These are phyloP conservation scores for Chenopodium album DNA, from an alignment of 148 eudicot genomes.

Conservation along the genomic window DNA sequence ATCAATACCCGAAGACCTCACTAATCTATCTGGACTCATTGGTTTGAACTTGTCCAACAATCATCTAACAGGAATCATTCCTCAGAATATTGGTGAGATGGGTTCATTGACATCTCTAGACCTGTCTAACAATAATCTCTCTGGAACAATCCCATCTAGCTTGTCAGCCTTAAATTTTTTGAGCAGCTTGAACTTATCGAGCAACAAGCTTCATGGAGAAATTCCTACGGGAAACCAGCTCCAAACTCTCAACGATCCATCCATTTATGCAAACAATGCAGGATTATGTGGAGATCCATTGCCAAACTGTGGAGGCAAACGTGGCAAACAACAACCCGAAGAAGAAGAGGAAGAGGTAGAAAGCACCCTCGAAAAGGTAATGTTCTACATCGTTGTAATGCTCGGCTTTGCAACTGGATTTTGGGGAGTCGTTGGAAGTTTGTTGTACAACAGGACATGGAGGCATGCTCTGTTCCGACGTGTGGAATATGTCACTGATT, in stretches of 20 bases:
- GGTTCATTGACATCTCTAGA: too few relatives aligned
- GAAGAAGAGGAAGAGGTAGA: background rate
- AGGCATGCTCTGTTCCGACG: background rate
- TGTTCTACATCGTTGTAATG: constrained; percentile 21
- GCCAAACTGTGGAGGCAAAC: background rate
- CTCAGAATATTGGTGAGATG: background rate
- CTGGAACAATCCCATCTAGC: constrained; percentile 29
- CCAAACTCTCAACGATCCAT: constrained; percentile 27
- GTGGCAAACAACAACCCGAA: background rate
- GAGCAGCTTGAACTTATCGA: constrained; percentile 34
- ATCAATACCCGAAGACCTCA: constrained; percentile 39
- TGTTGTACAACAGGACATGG: background rate
- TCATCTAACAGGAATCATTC: constrained; percentile 22
- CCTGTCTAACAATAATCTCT: too few relatives aligned
- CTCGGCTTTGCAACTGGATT: constrained; percentile 35
- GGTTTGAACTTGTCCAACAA: constrained; percentile 29
- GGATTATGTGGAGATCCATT: too few relatives aligned
- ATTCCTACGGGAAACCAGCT: constrained; percentile 29
- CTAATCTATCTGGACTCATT: constrained; percentile 13
- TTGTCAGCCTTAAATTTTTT: constrained; percentile 25
- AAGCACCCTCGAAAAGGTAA: constrained; percentile 8
- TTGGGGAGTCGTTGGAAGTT: constrained; percentile 33
- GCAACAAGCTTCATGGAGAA: constrained; percentile 32
- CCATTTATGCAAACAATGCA: too few relatives aligned
- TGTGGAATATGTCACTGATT: background rate